phyloP scores from a whole-genome alignment of 805 yeast genomes.

The Kluyveromyces wickerhamii region DNA sequence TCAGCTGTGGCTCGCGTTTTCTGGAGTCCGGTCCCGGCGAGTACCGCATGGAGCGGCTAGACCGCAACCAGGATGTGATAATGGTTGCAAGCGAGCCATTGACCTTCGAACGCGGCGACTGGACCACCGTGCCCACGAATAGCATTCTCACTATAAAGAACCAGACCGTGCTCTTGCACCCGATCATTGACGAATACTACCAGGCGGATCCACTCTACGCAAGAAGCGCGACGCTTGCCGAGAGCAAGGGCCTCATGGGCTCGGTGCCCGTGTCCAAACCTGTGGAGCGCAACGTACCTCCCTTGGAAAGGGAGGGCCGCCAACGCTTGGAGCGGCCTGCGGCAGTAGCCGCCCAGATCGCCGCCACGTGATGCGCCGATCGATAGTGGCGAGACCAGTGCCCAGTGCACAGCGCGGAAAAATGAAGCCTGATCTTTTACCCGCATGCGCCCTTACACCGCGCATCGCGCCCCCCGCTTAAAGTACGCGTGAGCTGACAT shows the following conservation, averaged over 20 bases:
- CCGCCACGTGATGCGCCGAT: slow-evolving; percentile 1
- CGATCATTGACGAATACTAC: slow-evolving; percentile 83
- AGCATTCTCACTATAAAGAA: slow-evolving; percentile 72
- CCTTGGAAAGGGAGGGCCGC: slow-evolving; percentile 72
- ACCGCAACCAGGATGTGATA: slow-evolving; percentile 88
- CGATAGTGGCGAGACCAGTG: too few species aligned
- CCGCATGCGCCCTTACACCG: too few species aligned
- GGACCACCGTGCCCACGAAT: slow-evolving; percentile 96
- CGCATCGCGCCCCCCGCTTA: too few species aligned
- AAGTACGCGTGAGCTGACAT: too few species aligned
- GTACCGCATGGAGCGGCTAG: slow-evolving; percentile 88
- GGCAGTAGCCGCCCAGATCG: slow-evolving; percentile 9
- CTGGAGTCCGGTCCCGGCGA: slow-evolving; percentile 87
- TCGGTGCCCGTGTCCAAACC: slow-evolving; percentile 66
- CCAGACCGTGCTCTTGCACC: slow-evolving; percentile 85
- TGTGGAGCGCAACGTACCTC: slow-evolving; percentile 54
- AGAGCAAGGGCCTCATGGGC: slow-evolving; percentile 88
- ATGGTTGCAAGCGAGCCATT: slow-evolving; percentile 96
- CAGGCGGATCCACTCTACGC: slow-evolving; percentile 58
- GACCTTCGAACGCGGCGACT: slow-evolving; percentile 93
- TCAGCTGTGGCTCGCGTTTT: slow-evolving; percentile 87
- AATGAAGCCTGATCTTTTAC: too few species aligned
- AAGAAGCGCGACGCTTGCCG: slow-evolving; percentile 77
- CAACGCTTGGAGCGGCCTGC: slow-evolving; percentile 25
- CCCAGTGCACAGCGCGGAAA: too few species aligned